Evolutionary conservation across 2,329 filamentous ascomycete species (phyloP).

Genomic region (Penicillium olsonii): DNA sequence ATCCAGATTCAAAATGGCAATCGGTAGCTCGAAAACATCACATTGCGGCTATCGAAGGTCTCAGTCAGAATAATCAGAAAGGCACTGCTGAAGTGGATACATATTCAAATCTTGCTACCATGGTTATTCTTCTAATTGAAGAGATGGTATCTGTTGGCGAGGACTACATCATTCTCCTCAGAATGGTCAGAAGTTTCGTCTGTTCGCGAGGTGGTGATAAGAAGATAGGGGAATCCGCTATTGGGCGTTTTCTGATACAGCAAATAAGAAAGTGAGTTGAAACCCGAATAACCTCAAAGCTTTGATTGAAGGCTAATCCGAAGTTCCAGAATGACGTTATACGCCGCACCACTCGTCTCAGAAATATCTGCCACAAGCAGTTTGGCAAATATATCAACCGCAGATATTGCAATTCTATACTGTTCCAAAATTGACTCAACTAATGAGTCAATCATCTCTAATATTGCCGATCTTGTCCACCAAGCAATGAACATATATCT

Average conservation of each 20-base stretch:
- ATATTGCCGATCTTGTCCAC: conserved; percentile 10
- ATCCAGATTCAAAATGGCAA: neutral
- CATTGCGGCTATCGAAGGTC: conserved; percentile 4
- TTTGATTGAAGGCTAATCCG: neutral
- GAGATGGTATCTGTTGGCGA: conserved; percentile 16
- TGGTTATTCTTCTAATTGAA: conserved; percentile 14
- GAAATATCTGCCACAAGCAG: neutral
- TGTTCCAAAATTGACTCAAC: neutral
- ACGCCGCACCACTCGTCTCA: conserved; percentile 13
- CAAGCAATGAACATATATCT: conserved; percentile 15
- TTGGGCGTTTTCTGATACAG: neutral
- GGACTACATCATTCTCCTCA: conserved; percentile 17
- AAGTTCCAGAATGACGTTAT: conserved; percentile 12
- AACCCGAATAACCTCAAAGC: neutral
- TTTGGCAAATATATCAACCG: conserved; percentile 1
- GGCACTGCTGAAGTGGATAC: neutral
- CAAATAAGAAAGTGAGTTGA: neutral
- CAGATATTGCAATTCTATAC: conserved; percentile 15
- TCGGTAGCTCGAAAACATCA: conserved; percentile 1
- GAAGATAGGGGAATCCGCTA: conserved; percentile 7
- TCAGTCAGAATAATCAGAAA: neutral
- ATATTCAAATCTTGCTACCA: conserved; percentile 11
- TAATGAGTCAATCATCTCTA: conserved; percentile 5
- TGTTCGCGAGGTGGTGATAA: conserved; percentile 10
- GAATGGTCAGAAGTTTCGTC: conserved; percentile 16